Conservation (phyloP, 2,329 filamentous ascomycete species). For the Pseudopyricularia javanii region DNA sequence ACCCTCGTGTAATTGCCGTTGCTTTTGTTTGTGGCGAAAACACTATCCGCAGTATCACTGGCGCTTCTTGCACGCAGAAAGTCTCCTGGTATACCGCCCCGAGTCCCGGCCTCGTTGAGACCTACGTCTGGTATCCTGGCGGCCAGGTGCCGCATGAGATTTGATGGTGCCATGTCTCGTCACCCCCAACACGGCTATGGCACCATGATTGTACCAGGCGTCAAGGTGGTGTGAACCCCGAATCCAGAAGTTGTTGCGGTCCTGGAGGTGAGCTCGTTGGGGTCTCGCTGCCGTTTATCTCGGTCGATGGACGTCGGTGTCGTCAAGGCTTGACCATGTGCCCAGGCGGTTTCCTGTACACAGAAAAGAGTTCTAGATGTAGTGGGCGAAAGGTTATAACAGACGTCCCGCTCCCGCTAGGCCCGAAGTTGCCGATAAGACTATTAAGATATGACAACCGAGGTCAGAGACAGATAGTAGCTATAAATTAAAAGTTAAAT, state of each 20-base stretch:
- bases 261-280: background rate
- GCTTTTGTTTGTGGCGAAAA: constrained; percentile 2
- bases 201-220: background rate
- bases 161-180: background rate
- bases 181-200: background rate
- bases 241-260: background rate
- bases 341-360: no score
- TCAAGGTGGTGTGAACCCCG: background rate
- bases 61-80: constrained; percentile 4
- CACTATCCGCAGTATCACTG: background rate
- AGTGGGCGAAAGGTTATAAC: background rate
- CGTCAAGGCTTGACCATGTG: no score
- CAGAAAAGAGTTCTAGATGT: no score
- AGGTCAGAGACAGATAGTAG: background rate
- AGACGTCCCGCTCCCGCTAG: background rate
- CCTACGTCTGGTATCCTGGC: background rate
- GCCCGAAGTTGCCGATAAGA: background rate
- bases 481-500: background rate
- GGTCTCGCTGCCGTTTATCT: background rate
- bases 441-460: background rate
- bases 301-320: no score
- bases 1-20: background rate
- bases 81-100: constrained; percentile 2
- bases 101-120: background rate
- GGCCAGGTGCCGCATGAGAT: background rate